Percentiles rank a stretch among this genome's conserved stretches.
These are phyloP conservation scores for Penicillium sp. DNA, from an alignment of 2,329 filamentous ascomycete species.

Conservation along the genomic window DNA sequence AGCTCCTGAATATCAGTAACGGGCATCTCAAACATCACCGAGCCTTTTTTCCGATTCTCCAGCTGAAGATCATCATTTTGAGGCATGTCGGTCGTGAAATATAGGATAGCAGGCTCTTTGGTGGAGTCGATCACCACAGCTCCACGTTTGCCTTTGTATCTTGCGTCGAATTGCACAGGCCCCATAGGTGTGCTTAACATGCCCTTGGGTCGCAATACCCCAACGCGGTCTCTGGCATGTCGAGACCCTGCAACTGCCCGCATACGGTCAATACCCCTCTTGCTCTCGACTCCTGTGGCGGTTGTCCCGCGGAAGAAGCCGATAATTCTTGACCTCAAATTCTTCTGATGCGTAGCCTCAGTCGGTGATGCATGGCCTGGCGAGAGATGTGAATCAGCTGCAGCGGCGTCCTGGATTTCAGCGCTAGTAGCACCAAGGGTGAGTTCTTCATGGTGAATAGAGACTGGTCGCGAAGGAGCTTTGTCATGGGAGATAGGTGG, in stretches of 20 bases:
- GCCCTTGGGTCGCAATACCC: conserved; percentile 54
- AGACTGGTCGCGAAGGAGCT: conserved; percentile 48
- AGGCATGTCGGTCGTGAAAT: conserved; percentile 51
- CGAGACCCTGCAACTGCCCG: conserved; percentile 57
- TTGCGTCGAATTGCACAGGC: conserved; percentile 65
- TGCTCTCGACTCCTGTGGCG: conserved; percentile 66
- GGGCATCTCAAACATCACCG: conserved; percentile 62
- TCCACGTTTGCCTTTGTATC: conserved; percentile 64
- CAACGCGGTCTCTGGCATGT: conserved; percentile 64
- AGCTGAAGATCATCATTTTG: conserved; percentile 40
- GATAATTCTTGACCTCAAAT: conserved; percentile 48
- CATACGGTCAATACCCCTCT: conserved; percentile 63
- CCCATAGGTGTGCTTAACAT: conserved; percentile 47
- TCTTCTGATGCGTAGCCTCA: conserved; percentile 22
- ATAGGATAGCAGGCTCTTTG: conserved; percentile 41
- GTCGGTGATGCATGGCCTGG: not conserved
- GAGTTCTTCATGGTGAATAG: conserved; percentile 50
- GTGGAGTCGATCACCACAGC: conserved; percentile 56
- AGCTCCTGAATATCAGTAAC: conserved; percentile 66
- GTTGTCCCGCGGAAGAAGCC: conserved; percentile 63
- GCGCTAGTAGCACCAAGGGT: conserved; percentile 57
- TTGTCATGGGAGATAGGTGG: conserved; percentile 45
- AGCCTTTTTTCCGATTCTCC: conserved; percentile 44
- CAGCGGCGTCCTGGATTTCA: conserved; percentile 61
- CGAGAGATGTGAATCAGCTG: conserved; percentile 39